These are phyloP conservation scores for Fusarium pseudoanthophilum DNA, from an alignment of 2,329 filamentous ascomycete species.

Conservation along the genomic window DNA sequence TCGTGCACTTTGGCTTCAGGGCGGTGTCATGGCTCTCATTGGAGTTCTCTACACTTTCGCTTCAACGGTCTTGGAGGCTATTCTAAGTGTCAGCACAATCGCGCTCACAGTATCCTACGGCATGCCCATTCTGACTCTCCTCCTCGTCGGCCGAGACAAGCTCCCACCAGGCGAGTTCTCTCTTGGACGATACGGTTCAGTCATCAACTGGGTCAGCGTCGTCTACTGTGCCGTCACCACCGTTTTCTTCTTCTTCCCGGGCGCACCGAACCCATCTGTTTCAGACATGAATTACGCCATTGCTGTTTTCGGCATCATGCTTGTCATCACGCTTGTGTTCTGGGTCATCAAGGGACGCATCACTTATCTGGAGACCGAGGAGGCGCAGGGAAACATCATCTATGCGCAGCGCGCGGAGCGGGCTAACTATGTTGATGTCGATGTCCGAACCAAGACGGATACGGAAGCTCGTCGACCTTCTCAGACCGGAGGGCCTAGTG, in stretches of 20 bases:
- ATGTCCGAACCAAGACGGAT: slow-evolving; percentile 12
- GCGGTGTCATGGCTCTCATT: slow-evolving; percentile 54
- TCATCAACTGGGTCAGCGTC: slow-evolving; percentile 61
- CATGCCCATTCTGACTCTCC: slow-evolving; percentile 61
- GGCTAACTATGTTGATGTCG: slow-evolving; percentile 24
- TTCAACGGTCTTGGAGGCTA: slow-evolving; percentile 62
- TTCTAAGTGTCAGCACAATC: slow-evolving; percentile 66
- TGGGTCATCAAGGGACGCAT: slow-evolving; percentile 61
- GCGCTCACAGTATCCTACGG: slow-evolving; percentile 62
- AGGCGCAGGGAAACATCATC: slow-evolving; percentile 42
- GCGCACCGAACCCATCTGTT: slow-evolving; percentile 54
- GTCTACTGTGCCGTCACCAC: slow-evolving; percentile 63
- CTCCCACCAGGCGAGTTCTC: slow-evolving; percentile 59
- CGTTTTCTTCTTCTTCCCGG: slow-evolving; percentile 66
- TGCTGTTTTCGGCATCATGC: slow-evolving; percentile 65
- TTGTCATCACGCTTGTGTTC: slow-evolving; percentile 60
- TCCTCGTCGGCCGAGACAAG: slow-evolving; percentile 63
- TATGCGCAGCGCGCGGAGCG: slow-evolving; percentile 33
- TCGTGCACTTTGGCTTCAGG: slow-evolving; percentile 63
- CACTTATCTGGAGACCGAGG: slow-evolving; percentile 48
- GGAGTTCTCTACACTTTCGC: slow-evolving; percentile 67
- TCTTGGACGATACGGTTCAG: slow-evolving; percentile 57
- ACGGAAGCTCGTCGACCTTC: not conserved
- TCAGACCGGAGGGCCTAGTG: not conserved
- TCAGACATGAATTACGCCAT: slow-evolving; percentile 69